Base-by-base conservation (phyloP, 2,329 filamentous ascomycete species). In the Colletotrichum tamarilloi region DNA sequence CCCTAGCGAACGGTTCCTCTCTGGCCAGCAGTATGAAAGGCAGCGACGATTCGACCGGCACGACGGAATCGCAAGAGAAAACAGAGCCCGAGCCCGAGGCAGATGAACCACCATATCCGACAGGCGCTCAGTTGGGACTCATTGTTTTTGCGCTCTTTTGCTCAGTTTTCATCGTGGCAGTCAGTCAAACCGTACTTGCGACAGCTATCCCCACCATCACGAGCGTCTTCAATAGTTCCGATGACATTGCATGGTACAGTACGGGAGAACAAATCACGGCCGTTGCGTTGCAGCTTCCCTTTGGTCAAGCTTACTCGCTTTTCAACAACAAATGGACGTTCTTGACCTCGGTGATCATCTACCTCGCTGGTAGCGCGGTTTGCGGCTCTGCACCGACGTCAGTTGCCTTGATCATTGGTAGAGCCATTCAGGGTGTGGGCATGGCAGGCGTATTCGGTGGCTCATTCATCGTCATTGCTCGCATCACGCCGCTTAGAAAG, bases 241-340 rank as follows among this genome's bases (percentile, higher is more conserved):
- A 80, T 26, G 84, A 87, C 65, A 82, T 87, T 22, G 83, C 83
- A 42, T 87, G 76, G 77, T 80, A 81, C 69, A 77, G 74, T 35
- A 75, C 76, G 28, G 75, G 78, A 22, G 80, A 79, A 26, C 69
- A 76, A 42, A 74, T 80, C 55, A 78, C 77, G 7, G 69, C 74
- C 4, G 77, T 76, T 12, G 77, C 77, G 6, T 75, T 76, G 28
- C 77, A 80, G 24, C 77, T 76, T 5, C 76, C 77, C 19, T 79
- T 75, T 26, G 80, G 80, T 5, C 76, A 76, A 1, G 75, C 81
- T 2, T 81, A 79, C 57, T 78, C 76, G 30, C 73, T 80, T 19
- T 81, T 79, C 65, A 77, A 76, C 1, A 76, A 76, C n/a, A 81
- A 81, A 35, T 59, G 74, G 55, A 75, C 76, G 6, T 80, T 77